phyloP scores from a whole-genome alignment of 2,329 filamentous ascomycete genomes.

The Colletotrichum orchidophilum region DNA sequence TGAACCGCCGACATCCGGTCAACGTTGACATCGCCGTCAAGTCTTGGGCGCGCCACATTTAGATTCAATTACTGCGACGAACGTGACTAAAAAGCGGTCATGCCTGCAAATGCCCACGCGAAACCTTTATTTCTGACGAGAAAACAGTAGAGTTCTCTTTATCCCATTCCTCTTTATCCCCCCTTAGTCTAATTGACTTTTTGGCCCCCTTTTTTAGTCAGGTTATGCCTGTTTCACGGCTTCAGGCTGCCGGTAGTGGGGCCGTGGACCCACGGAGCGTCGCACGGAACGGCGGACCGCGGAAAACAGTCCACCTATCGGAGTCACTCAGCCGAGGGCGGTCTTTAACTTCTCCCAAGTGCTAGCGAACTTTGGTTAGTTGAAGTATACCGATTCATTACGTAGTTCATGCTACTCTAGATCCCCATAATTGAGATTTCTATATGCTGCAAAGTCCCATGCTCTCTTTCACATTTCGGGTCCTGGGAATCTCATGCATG shows the following conservation, averaged over 20 bases:
- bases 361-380: not conserved
- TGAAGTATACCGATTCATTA: not conserved
- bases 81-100: not conserved
- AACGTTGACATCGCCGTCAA: not conserved
- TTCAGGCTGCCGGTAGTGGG: not conserved
- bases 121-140: not conserved
- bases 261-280: constrained; percentile 10
- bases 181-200: constrained; percentile 16
- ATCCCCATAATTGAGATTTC: not conserved
- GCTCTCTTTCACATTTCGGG: not conserved
- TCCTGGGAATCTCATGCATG: not conserved
- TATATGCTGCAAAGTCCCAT: not conserved
- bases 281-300: constrained; percentile 2
- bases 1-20: not conserved
- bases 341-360: not conserved
- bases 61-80: not conserved
- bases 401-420: not conserved
- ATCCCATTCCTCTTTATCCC: not conserved
- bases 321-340: not conserved
- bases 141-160: not conserved
- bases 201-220: not conserved
- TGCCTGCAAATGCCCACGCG: not conserved
- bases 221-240: constrained; percentile 11
- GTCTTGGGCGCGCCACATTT: not conserved
- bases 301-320: constrained; percentile 3